Percentiles rank a stretch among this genome's conserved stretches.
These are phyloP conservation scores for Mallotus repandus DNA, from an alignment of 441 rosid species.

Conservation along the genomic window DNA sequence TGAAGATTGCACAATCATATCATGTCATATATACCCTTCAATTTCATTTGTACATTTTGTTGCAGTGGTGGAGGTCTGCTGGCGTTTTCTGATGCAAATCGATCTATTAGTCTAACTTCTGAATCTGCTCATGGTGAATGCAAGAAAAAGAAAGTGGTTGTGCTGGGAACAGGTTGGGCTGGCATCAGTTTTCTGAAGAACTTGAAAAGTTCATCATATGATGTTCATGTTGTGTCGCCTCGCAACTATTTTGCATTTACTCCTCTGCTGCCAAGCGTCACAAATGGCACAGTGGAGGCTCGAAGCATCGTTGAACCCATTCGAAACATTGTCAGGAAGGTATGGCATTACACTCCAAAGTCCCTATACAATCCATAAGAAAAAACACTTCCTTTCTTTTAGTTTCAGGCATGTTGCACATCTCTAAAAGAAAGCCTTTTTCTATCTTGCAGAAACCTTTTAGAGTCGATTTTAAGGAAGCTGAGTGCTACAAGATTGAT, in stretches of 20 bases:
- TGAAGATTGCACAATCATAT: no score
- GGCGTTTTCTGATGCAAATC: slow-evolving; percentile 38
- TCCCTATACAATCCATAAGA: no score
- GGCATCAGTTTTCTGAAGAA: slow-evolving; percentile 78
- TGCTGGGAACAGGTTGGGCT: slow-evolving; percentile 93
- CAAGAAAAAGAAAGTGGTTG: slow-evolving; percentile 69
- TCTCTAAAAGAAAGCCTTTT: not conserved
- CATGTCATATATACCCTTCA: no score
- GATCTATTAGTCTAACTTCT: not conserved
- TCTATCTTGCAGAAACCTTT: slow-evolving; percentile 47
- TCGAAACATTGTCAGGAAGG: slow-evolving; percentile 82
- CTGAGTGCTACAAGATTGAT: slow-evolving; percentile 84
- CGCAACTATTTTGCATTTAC: slow-evolving; percentile 95
- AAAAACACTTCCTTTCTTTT: no score
- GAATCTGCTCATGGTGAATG: not conserved
- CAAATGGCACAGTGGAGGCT: slow-evolving; percentile 86
- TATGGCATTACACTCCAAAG: slow-evolving; percentile 15
- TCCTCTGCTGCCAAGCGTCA: slow-evolving; percentile 82
- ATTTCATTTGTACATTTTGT: not conserved
- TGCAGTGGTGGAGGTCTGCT: slow-evolving; percentile 61
- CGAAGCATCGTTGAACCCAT: slow-evolving; percentile 75
- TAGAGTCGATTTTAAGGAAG: slow-evolving; percentile 63
- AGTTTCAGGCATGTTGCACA: not conserved
- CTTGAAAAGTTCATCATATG: slow-evolving; percentile 54
- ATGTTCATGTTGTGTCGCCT: slow-evolving; percentile 80